Base-by-base conservation (phyloP, 1,284 basidiomycete species). In the Chiua sp. region DNA sequence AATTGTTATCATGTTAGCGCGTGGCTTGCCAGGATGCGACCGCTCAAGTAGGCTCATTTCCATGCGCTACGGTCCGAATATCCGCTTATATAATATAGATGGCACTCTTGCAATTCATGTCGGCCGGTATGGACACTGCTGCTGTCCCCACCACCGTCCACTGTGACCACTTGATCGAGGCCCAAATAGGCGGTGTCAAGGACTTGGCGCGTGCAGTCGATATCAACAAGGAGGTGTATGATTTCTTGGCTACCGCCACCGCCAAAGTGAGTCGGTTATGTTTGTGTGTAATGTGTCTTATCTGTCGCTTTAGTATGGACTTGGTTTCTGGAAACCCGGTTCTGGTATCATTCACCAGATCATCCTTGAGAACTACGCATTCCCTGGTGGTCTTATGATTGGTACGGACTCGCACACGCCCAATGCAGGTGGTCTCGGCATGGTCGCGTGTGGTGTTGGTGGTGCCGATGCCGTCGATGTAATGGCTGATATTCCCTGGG, bases 21-120 rank as follows among this genome's bases (percentile, higher is more conserved):
- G 98, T 99, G 68, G 97, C 98, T 59, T 99, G 97, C 84, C 98
- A 99, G 84, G 98, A 99, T 87, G 96, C 96, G 65, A 98, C 96
- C 57, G 96, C 96, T 58, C 93, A 94, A 81, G 84, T 85, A 59
- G 53, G 70, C 61, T 46, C 26, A 49, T 63, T 57, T 47, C 49
- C 64, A 65, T 66, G 62, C 68, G 62, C 68, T 62, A 67, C 60
- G 42, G 37, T 57, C 49, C 48, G 57, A 49, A n/a, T 58, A 39
- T 28, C 57, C n/a, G 70, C 64, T 81, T 71, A 82, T 70, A 65
- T 76, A 69, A 77, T 65, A 1, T 56, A 98, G 91, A 99, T 99
- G 98, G 98, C 98, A 46, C 87, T 99, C 63, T 87, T 99, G 68
- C 97, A 99, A 84, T 99, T 99, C 88, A 99, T 99, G 98, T 98